Conservation (phyloP, 495 filamentous ascomycete species). For the Barbatosphaeria neglecta region DNA sequence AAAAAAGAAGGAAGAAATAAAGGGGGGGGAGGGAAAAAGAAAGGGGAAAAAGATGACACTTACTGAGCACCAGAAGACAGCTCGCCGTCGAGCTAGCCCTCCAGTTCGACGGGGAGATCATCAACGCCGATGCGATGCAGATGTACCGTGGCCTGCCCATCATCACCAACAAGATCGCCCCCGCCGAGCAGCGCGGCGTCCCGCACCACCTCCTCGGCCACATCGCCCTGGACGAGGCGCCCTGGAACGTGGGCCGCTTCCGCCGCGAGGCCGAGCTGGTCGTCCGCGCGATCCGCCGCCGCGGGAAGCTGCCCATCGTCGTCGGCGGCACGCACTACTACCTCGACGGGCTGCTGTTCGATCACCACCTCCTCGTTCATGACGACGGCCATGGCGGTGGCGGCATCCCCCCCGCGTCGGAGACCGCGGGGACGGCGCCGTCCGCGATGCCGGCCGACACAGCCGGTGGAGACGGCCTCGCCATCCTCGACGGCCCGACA, state of each 20-base stretch:
- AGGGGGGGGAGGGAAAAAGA: no score
- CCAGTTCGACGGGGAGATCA: conserved; percentile 82
- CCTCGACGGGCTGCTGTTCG: conserved; percentile 73
- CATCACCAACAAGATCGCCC: conserved; percentile 85
- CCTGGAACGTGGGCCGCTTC: conserved; percentile 75
- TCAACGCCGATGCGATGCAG: conserved; percentile 99
- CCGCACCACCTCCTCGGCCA: conserved; percentile 82
- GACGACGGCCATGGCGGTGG: conserved; percentile 20
- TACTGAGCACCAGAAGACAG: conserved; percentile 37
- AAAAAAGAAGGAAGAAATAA: no score
- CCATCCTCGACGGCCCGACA: conserved; percentile 60
- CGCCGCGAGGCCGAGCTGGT: conserved; percentile 51
- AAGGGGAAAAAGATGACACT: no score
- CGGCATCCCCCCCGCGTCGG: no score
- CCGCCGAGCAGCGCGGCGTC: conserved; percentile 63
- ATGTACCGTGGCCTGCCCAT: conserved; percentile 89
- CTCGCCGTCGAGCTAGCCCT: conserved; percentile 83
- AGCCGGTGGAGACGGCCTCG: conserved; percentile 36
- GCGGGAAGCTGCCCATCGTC: conserved; percentile 74
- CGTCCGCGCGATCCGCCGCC: conserved; percentile 63
- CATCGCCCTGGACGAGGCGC: conserved; percentile 57
- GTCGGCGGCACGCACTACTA: conserved; percentile 97
- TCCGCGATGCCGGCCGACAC: conserved; percentile 7
- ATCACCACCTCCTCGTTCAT: conserved; percentile 51
- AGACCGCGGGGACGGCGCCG: neutral